phyloP scores from a whole-genome alignment of 2,329 filamentous ascomycete genomes.

The Talaromyces atroroseus region DNA sequence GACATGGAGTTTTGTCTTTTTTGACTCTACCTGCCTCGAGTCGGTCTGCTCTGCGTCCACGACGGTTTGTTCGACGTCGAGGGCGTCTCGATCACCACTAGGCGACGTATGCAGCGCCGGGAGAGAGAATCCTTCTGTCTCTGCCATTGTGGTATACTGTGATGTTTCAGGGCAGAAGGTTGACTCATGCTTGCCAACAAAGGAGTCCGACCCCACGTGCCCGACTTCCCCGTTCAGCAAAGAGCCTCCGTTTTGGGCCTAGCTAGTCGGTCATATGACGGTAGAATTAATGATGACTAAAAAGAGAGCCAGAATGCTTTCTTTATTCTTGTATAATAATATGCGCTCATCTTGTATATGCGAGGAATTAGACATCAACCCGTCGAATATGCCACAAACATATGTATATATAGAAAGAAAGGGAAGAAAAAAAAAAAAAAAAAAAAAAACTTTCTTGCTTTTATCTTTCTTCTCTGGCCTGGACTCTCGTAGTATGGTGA shows the following conservation, averaged over 20 bases:
- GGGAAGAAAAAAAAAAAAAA: too few relatives aligned
- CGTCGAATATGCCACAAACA: too few relatives aligned
- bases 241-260: too few relatives aligned
- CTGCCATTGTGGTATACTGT: neutral
- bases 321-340: too few relatives aligned
- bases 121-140: neutral
- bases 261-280: too few relatives aligned
- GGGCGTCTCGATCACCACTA: neutral
- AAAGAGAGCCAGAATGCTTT: too few relatives aligned
- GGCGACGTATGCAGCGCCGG: neutral
- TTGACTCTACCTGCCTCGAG: slow-evolving; percentile 6
- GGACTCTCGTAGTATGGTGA: slow-evolving; percentile 2
- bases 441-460: too few relatives aligned
- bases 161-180: neutral
- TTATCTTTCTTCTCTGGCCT: neutral
- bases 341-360: too few relatives aligned
- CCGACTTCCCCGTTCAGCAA: too few relatives aligned
- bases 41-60: slow-evolving; percentile 4
- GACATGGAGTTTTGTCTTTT: neutral
- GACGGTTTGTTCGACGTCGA: neutral
- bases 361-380: neutral
- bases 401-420: too few relatives aligned
- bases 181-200: neutral
- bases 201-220: neutral
- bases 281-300: too few relatives aligned